Conservation (phyloP, 2,329 filamentous ascomycete genomes). For the Erysiphe pulchra region DNA sequence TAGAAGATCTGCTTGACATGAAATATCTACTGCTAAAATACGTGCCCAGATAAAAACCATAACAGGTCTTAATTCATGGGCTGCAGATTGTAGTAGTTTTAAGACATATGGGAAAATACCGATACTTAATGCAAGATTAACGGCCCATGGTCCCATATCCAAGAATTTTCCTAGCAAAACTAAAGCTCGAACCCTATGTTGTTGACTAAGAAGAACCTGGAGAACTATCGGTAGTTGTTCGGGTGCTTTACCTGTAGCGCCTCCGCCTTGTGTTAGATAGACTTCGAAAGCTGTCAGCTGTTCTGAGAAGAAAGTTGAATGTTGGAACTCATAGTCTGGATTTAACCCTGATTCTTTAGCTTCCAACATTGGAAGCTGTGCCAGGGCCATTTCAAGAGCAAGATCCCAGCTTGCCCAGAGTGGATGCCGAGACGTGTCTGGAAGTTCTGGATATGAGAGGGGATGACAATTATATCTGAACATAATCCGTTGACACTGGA, state of each 20-base stretch:
- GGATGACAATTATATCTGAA: slow-evolving; percentile 87
- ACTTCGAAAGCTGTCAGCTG: slow-evolving; percentile 94
- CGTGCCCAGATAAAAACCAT: slow-evolving; percentile 99
- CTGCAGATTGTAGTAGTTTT: slow-evolving; percentile 84
- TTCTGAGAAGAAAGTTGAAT: slow-evolving; percentile 90
- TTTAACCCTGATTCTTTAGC: slow-evolving; percentile 39
- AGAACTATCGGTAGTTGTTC: slow-evolving; percentile 91
- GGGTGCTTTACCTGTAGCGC: slow-evolving; percentile 62
- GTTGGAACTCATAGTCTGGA: slow-evolving; percentile 66
- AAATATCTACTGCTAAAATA: slow-evolving; percentile 80
- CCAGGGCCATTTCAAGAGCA: slow-evolving; percentile 80
- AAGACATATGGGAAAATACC: slow-evolving; percentile 98
- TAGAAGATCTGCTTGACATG: slow-evolving; percentile 76
- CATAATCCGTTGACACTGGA: slow-evolving; percentile 89
- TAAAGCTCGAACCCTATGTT: slow-evolving; percentile 71
- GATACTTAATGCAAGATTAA: slow-evolving; percentile 91
- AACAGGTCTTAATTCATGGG: slow-evolving; percentile 80
- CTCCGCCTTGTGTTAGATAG: slow-evolving; percentile 64
- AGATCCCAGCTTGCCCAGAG: slow-evolving; percentile 96
- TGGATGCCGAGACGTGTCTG: slow-evolving; percentile 81
- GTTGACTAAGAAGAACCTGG: slow-evolving; percentile 85
- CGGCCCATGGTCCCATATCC: slow-evolving; percentile 89
- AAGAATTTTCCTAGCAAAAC: slow-evolving; percentile 84
- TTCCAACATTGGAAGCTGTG: slow-evolving; percentile 69
- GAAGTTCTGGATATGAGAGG: slow-evolving; percentile 73